These are phyloP conservation scores for Candida sithepensis DNA, from an alignment of 805 yeast genomes.

Conservation along the genomic window DNA sequence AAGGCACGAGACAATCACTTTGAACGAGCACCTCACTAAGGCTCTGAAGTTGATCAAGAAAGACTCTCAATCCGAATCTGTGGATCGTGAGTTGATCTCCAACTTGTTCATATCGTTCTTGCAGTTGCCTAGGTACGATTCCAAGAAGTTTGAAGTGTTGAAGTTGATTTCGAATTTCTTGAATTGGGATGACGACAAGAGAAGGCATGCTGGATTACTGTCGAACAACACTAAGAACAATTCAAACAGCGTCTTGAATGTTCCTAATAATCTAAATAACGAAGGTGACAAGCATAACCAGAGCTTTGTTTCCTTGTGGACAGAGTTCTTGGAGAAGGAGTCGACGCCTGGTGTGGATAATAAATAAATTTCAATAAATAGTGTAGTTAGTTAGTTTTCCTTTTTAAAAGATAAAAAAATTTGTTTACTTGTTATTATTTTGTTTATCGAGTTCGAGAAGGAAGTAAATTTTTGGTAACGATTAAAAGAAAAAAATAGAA, in stretches of 20 bases:
- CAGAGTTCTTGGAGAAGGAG: conserved; percentile 74
- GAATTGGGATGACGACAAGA: conserved; percentile 84
- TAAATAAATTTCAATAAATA: no score
- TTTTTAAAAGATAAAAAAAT: not conserved
- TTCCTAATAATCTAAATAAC: conserved; percentile 18
- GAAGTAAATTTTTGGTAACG: no score
- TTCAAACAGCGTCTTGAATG: conserved; percentile 31
- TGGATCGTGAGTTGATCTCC: conserved; percentile 85
- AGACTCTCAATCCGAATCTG: conserved; percentile 68
- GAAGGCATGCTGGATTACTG: conserved; percentile 69
- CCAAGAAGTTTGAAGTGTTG: conserved; percentile 90
- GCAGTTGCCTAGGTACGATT: conserved; percentile 85
- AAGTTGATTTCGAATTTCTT: conserved; percentile 77
- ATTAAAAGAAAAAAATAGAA: no score
- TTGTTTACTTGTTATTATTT: not conserved
- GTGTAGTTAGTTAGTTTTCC: no score
- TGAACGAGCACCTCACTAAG: conserved; percentile 94
- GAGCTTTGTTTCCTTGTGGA: conserved; percentile 67
- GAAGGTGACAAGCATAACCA: conserved; percentile 24
- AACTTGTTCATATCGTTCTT: conserved; percentile 83
- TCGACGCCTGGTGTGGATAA: conserved; percentile 34
- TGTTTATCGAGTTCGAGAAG: no score
- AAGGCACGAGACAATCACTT: conserved; percentile 88
- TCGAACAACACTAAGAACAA: conserved; percentile 21
- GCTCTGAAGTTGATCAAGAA: conserved; percentile 81